phyloP scores from a whole-genome alignment of 202 grass and related monocot genomes.

The Panicum virgatum region DNA sequence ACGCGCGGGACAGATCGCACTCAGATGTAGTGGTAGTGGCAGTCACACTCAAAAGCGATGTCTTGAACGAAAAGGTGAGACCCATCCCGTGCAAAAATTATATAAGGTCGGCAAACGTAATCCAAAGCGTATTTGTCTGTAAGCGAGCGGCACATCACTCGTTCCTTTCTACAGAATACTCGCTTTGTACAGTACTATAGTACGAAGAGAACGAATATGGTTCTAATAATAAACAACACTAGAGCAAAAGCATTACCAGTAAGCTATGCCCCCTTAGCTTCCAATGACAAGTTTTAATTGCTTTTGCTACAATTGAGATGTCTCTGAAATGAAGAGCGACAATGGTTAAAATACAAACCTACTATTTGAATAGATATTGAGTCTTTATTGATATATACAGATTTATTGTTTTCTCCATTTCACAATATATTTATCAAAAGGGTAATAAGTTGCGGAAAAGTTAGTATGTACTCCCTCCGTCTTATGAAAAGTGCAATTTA shows the following conservation, averaged over 20 bases:
- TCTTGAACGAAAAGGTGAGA: slow-evolving; percentile 21
- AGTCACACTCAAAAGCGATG: slow-evolving; percentile 42
- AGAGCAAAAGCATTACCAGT: neutral
- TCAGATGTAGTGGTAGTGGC: slow-evolving; percentile 29
- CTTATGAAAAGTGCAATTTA: no score
- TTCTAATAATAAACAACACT: neutral
- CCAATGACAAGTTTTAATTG: neutral
- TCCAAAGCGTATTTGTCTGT: slow-evolving; percentile 39
- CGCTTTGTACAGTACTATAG: neutral
- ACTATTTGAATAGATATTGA: slow-evolving; percentile 1
- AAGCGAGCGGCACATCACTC: slow-evolving; percentile 40
- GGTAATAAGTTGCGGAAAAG: no score
- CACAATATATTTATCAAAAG: no score
- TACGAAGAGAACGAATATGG: slow-evolving; percentile 2
- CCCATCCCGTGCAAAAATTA: slow-evolving; percentile 19
- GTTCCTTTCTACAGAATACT: neutral
- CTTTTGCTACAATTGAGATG: neutral
- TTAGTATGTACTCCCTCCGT: no score
- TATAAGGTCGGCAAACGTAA: slow-evolving; percentile 42
- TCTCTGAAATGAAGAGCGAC: neutral
- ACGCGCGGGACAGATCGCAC: slow-evolving; percentile 47
- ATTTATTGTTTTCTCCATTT: neutral
- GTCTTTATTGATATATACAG: neutral
- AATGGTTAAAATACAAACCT: neutral
- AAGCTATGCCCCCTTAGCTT: neutral